A percentile compares a stretch with the other conserved stretches of the same genome.
These are phyloP conservation scores for Pseudocercospora macadamiae DNA, from an alignment of 2,329 filamentous ascomycete genomes.

Conservation along the genomic window DNA sequence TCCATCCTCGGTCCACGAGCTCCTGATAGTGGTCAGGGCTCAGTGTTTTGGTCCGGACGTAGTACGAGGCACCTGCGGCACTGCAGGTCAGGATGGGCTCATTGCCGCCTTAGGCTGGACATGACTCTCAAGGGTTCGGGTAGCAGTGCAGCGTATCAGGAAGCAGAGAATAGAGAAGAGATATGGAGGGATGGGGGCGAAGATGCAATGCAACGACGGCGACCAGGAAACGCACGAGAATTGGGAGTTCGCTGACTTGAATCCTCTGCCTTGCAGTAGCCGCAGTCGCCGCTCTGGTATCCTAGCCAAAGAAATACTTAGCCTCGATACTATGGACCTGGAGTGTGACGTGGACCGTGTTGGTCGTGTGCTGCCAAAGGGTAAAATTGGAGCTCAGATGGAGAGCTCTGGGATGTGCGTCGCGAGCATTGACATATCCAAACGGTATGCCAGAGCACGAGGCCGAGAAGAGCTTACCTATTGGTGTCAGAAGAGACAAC, in stretches of 20 bases:
- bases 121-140: background rate
- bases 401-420: conserved; percentile 1
- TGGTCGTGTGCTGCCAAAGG: conserved; percentile 15
- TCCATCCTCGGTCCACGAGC: conserved; percentile 76
- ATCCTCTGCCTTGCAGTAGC: conserved; percentile 54
- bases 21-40: conserved; percentile 70
- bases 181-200: background rate
- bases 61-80: conserved; percentile 71
- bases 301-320: conserved; percentile 40
- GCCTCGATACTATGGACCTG: conserved; percentile 17
- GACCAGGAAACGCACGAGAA: conserved; percentile 50
- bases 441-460: conserved; percentile 24
- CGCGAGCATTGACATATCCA: background rate
- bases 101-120: too few relatives aligned
- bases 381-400: background rate
- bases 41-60: conserved; percentile 64
- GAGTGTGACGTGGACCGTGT: conserved; percentile 10
- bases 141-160: conserved; percentile 4
- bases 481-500: conserved; percentile 36
- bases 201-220: background rate
- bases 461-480: conserved; percentile 34
- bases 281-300: conserved; percentile 53
- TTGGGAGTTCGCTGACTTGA: conserved; percentile 51
- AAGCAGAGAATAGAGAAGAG: background rate
- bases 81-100: conserved; percentile 12